phyloP scores from a whole-genome alignment of 148 eudicot species.

The Dianthus caryophyllus region DNA sequence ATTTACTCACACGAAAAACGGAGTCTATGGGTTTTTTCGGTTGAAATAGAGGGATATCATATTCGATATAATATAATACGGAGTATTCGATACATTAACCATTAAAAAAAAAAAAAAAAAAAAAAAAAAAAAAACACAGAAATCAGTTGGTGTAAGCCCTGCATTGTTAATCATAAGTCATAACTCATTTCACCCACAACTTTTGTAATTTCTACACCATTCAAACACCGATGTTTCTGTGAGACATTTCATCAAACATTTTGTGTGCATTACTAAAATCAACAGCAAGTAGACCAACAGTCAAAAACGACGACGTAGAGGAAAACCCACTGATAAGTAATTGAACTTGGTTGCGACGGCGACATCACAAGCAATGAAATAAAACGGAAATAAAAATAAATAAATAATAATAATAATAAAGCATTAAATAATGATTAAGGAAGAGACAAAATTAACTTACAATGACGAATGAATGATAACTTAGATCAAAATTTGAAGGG shows the following conservation, averaged over 20 bases:
- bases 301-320: background rate
- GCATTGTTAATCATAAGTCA: too few species aligned
- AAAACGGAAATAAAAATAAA: background rate
- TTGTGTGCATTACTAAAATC: constrained; percentile 11
- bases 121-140: background rate
- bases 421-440: background rate
- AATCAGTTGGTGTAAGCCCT: background rate
- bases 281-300: background rate
- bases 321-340: background rate
- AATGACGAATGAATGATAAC: too few species aligned
- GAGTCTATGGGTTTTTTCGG: too few species aligned
- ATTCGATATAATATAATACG: too few species aligned
- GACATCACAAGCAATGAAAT: too few species aligned
- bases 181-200: background rate
- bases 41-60: too few species aligned
- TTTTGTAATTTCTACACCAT: background rate
- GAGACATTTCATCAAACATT: constrained; percentile 32
- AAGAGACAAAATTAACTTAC: background rate
- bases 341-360: too few species aligned
- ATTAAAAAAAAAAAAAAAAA: too few species aligned
- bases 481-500: too few species aligned
- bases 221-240: background rate
- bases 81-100: too few species aligned
- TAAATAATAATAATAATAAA: background rate
- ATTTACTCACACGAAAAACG: too few species aligned